Conservation (phyloP, 257 asterid species). For the Primulina eburnea region DNA sequence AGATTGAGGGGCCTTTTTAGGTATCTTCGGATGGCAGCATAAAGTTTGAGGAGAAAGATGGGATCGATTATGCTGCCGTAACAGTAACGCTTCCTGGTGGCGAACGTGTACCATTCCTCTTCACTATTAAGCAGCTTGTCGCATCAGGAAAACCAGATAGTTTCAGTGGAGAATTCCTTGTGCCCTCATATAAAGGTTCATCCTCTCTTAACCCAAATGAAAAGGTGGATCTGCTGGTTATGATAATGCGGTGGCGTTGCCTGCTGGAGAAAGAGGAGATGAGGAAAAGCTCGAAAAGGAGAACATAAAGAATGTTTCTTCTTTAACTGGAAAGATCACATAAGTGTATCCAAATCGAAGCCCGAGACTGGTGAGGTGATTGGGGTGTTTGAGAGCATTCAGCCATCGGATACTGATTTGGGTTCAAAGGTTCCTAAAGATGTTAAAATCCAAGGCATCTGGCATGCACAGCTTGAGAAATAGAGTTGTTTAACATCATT, state of each 20-base stretch:
- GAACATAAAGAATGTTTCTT: conserved; percentile 68
- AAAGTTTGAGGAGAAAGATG: conserved; percentile 90
- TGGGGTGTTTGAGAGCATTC: conserved; percentile 93
- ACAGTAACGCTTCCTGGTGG: conserved; percentile 97
- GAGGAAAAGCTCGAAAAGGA: conserved; percentile 94
- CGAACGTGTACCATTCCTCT: conserved; percentile 92
- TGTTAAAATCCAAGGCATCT: conserved; percentile 85
- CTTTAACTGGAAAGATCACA: conserved; percentile 75
- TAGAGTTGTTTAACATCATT: conserved; percentile 26
- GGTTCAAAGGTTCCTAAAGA: conserved; percentile 94
- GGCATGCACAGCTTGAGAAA: conserved; percentile 90
- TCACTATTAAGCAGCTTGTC: conserved; percentile 81
- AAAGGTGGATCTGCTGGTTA: conserved; percentile 95
- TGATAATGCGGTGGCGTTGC: conserved; percentile 93
- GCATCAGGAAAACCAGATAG: conserved; percentile 79
- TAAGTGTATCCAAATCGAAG: conserved; percentile 76
- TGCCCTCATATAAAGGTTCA: conserved; percentile 93
- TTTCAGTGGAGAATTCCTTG: conserved; percentile 71
- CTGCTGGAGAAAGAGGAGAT: conserved; percentile 97
- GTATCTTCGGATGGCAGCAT: conserved; percentile 71
- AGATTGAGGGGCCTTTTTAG: conserved; percentile 89
- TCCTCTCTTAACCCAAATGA: conserved; percentile 98
- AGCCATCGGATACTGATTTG: conserved; percentile 96
- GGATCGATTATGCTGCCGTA: conserved; percentile 93
- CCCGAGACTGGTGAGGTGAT: conserved; percentile 94